These are phyloP conservation scores for Clarireedia sp. DNA, from an alignment of 2,329 filamentous ascomycete species.

Conservation along the genomic window DNA sequence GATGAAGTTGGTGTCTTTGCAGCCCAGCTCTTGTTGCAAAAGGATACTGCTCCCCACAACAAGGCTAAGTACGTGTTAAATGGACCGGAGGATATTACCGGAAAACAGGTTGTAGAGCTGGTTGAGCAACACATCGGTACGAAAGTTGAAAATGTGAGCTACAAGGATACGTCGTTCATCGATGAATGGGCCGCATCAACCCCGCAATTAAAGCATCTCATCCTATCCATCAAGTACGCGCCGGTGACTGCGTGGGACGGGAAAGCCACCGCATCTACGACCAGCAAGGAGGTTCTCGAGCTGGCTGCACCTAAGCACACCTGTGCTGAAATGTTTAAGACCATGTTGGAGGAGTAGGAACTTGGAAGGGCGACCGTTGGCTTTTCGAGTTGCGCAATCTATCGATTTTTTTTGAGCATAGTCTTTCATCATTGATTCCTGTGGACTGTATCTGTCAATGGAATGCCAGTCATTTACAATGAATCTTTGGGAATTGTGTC, in stretches of 20 bases:
- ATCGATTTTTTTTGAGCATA: too few relatives aligned
- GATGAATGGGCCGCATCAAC: background rate
- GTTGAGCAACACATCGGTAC: constrained; percentile 30
- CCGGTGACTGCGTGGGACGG: background rate
- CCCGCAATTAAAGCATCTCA: background rate
- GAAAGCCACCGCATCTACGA: background rate
- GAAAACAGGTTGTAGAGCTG: constrained; percentile 29
- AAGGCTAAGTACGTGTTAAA: constrained; percentile 33
- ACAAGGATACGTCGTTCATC: constrained; percentile 25
- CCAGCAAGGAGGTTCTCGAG: constrained; percentile 3
- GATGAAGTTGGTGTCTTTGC: constrained; percentile 32
- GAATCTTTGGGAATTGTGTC: too few relatives aligned
- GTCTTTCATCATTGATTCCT: too few relatives aligned
- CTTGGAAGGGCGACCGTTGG: too few relatives aligned
- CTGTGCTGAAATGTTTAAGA: background rate
- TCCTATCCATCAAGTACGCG: background rate
- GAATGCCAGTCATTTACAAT: too few relatives aligned
- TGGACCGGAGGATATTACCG: constrained; percentile 34
- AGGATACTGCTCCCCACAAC: constrained; percentile 27
- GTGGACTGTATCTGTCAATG: too few relatives aligned
- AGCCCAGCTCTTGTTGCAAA: constrained; percentile 30
- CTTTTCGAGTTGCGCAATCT: too few relatives aligned
- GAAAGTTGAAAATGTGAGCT: constrained; percentile 26
- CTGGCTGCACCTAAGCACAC: background rate
- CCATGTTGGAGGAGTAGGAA: too few relatives aligned